Conservation (phyloP, 2,329 filamentous ascomycete species). For the Fusarium gaditjirri region DNA sequence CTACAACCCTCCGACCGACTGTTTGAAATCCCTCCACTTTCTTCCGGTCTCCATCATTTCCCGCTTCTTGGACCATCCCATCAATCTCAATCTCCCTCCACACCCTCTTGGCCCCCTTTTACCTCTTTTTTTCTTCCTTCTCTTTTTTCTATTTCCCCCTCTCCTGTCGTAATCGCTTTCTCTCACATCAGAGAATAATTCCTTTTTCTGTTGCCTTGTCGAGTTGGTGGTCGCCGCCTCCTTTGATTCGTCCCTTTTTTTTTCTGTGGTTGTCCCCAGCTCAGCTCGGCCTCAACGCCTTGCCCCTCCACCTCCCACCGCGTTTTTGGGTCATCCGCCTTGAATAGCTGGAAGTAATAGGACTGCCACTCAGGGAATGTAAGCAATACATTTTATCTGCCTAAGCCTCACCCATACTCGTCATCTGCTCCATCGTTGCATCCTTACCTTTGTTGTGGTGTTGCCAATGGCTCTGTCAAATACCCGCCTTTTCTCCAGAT, state of each 20-base stretch:
- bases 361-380: constrained; percentile 27
- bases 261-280: constrained; percentile 24
- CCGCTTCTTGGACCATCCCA: constrained; percentile 15
- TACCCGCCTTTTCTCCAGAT: constrained; percentile 24
- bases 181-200: constrained; percentile 12
- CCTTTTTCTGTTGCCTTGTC: constrained; percentile 14
- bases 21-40: constrained; percentile 38
- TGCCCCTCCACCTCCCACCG: constrained; percentile 40
- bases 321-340: constrained; percentile 32
- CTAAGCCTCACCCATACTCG: constrained; percentile 26
- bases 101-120: constrained; percentile 35
- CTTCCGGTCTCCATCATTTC: constrained; percentile 37
- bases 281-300: constrained; percentile 21
- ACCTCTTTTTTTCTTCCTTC: constrained; percentile 11
- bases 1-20: constrained; percentile 30
- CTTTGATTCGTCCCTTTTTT: constrained; percentile 15
- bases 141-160: not conserved
- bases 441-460: not conserved
- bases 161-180: not conserved
- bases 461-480: constrained; percentile 40
- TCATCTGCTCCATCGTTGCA: not conserved
- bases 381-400: constrained; percentile 25
- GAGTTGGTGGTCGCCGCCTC: constrained; percentile 34
- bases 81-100: constrained; percentile 33
- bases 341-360: constrained; percentile 21